phyloP scores from a whole-genome alignment of 306 rosid genomes.

The Myrica gale region DNA sequence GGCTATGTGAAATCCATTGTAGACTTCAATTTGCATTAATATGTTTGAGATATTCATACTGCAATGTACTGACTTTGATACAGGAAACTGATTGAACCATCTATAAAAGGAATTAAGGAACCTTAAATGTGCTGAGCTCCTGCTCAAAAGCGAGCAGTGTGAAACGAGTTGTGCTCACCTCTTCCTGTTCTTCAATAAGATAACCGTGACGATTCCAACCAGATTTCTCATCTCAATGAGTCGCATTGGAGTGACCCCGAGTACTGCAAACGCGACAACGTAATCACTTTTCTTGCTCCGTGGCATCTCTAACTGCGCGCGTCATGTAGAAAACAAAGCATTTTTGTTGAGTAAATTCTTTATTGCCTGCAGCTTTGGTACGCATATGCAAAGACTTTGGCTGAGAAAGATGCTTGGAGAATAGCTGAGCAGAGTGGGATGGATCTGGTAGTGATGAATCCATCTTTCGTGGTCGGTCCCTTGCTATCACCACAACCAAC shows the following conservation, averaged over 20 bases:
- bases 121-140: conserved; percentile 66
- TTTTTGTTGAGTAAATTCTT: neutral
- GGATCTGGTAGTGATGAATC: conserved; percentile 77
- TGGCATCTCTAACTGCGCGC: neutral
- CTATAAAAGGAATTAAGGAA: conserved; percentile 62
- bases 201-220: conserved; percentile 54
- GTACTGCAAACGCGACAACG: conserved; percentile 68
- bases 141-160: conserved; percentile 55
- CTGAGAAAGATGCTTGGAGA: conserved; percentile 79
- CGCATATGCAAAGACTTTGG: conserved; percentile 75
- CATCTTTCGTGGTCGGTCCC: conserved; percentile 79
- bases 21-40: too few species aligned
- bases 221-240: conserved; percentile 61
- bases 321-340: too few species aligned
- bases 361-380: conserved; percentile 69
- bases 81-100: conserved; percentile 25
- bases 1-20: too few species aligned
- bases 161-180: conserved; percentile 68
- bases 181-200: conserved; percentile 82
- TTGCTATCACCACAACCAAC: conserved; percentile 77
- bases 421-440: conserved; percentile 51
- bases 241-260: conserved; percentile 76
- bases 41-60: too few species aligned
- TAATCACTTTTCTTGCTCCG: conserved; percentile 11
- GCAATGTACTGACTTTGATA: too few species aligned